These are phyloP conservation scores for Carpediemonas membranifera DNA, from an alignment of 78 protist species.

Conservation along the genomic window DNA sequence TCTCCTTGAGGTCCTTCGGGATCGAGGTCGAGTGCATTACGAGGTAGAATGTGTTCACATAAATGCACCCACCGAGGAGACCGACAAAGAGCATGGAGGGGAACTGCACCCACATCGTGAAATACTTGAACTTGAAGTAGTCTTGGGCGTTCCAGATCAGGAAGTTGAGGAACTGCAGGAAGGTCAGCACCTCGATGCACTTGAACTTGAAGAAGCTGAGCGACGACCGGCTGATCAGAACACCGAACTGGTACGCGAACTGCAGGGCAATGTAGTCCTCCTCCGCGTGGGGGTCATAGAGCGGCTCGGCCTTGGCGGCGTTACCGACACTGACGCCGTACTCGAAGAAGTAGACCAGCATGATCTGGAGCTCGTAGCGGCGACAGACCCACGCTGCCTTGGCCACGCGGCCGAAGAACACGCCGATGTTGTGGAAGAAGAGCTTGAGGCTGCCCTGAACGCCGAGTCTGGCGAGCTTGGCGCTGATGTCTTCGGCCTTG, in stretches of 20 bases:
- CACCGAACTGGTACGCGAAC: background rate
- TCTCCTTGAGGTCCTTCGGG: background rate
- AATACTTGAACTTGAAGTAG: background rate
- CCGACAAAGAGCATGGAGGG: background rate
- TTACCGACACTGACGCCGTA: too few species aligned
- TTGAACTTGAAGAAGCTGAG: background rate
- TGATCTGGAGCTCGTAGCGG: too few species aligned
- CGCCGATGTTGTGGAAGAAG: too few species aligned
- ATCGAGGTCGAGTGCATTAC: background rate
- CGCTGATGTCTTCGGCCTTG: too few species aligned
- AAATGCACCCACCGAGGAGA: slow-evolving; percentile 4
- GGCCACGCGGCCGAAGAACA: too few species aligned
- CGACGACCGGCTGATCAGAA: background rate
- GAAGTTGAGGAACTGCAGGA: slow-evolving; percentile 9
- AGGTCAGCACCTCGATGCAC: slow-evolving; percentile 1
- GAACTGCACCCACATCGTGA: background rate
- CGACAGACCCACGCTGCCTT: too few species aligned
- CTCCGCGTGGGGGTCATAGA: too few species aligned
- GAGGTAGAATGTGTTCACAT: slow-evolving; percentile 11
- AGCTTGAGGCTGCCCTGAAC: too few species aligned
- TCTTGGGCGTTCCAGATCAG: background rate
- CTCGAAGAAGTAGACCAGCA: too few species aligned
- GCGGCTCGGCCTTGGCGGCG: too few species aligned
- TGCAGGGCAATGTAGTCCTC: too few species aligned
- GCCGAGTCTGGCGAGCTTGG: too few species aligned